Evolutionary conservation across 306 rosid genomes (phyloP), one percentile per base, ranked within the genome.

Genomic region (Trichosanthes truncata): DNA sequence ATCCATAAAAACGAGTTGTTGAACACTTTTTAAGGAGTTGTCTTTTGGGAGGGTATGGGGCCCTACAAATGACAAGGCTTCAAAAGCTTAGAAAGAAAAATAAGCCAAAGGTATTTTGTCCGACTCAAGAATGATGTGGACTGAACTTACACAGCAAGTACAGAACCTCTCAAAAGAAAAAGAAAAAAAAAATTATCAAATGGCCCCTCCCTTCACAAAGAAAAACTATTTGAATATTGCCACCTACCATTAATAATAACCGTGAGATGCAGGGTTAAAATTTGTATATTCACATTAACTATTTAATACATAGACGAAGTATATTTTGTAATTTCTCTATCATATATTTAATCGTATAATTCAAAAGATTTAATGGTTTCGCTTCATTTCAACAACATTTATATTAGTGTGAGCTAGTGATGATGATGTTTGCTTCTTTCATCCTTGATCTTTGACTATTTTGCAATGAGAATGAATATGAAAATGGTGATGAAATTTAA

Each of bases 61-160:
- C 83, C 89, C 67, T 7, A 40, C 74, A 71, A 87, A 83, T 87
- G 87, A 87, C 88, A 80, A 52, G 53, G 81, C 55, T 35, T 55
- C 33, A 79, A 67, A 83, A 74, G 60, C 74, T 48, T n/a, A 81
- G 52, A 80, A 11, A 23, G 21, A 72, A 87, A n/a, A 72, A 84
- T 33, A 43, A 77, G 52, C 4, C 71, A 9, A 78, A 91, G 76
- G 83, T 71, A 56, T 79, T 83, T 84, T 85, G 92, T 90, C 97
- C 76, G 61, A 89, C 90, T 84, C 88, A 2, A 75, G 0, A 41
- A 78, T 90, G 90, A 86, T 25, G 91, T 81, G 90, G 85, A 57
- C 4, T 29, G 72, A 33, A 60, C 80, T 78, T 40, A 26, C 56
- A 60, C 55, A 10, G 11, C 53, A 78, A 78, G 71, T 57, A 57